Evolutionary conservation across 176 grass and related monocot genomes (phyloP).

Genomic region (Aegilops tauschii): DNA sequence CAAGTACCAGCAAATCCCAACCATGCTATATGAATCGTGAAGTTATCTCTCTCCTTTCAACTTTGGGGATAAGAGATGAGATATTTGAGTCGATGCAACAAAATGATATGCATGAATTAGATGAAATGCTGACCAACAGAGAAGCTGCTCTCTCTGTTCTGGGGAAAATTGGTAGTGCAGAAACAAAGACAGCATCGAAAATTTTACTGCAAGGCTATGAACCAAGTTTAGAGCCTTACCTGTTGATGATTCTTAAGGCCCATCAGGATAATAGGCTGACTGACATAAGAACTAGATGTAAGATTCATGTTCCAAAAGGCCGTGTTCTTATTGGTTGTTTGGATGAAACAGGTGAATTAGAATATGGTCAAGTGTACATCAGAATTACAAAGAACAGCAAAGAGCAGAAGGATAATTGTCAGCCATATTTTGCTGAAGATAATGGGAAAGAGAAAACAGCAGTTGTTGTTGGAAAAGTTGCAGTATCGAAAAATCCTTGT

Average conservation of each 20-base stretch:
- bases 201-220: slow-evolving; percentile 84
- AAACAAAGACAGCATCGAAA: slow-evolving; percentile 56
- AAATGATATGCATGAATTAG: slow-evolving; percentile 58
- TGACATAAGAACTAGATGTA: slow-evolving; percentile 78
- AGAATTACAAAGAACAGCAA: slow-evolving; percentile 77
- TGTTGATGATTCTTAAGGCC: slow-evolving; percentile 84
- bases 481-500: slow-evolving; percentile 88
- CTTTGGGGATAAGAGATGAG: slow-evolving; percentile 82
- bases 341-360: slow-evolving; percentile 63
- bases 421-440: slow-evolving; percentile 47
- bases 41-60: slow-evolving; percentile 84
- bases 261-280: slow-evolving; percentile 65
- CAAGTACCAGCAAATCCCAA: slow-evolving; percentile 81
- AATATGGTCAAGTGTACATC: slow-evolving; percentile 87
- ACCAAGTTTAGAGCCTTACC: slow-evolving; percentile 70
- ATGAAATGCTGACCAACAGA: slow-evolving; percentile 69
- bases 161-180: slow-evolving; percentile 52
- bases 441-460: slow-evolving; percentile 39
- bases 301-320: slow-evolving; percentile 83
- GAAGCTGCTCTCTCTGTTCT: slow-evolving; percentile 73
- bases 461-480: slow-evolving; percentile 65
- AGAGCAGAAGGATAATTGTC: slow-evolving; percentile 51
- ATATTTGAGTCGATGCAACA: slow-evolving; percentile 76
- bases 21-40: slow-evolving; percentile 85
- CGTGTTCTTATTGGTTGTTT: slow-evolving; percentile 93